Evolutionary conservation across 345 rosid species (phyloP).

Genomic region (Euphorbia tirucalli): DNA sequence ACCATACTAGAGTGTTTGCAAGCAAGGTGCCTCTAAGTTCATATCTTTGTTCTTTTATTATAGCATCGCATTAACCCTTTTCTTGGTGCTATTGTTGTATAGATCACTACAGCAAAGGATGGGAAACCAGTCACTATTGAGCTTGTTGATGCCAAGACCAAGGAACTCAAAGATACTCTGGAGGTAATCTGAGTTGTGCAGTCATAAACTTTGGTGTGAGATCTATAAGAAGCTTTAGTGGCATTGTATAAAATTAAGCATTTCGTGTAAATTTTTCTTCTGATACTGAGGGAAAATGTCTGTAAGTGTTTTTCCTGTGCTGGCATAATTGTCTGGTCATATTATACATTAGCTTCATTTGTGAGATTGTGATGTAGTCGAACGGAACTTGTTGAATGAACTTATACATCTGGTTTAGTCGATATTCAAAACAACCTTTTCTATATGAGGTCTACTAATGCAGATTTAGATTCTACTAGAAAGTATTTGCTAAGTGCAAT

Average conservation of each 20-base stretch:
- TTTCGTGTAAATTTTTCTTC: not conserved
- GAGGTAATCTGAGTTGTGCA: constrained; percentile 55
- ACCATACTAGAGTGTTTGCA: constrained; percentile 94
- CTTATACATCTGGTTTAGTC: not conserved
- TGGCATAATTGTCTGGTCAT: not conserved
- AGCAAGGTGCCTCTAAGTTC: constrained; percentile 54
- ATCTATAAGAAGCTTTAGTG: not conserved
- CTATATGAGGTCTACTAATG: not conserved
- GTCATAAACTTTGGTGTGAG: not conserved
- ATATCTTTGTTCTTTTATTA: constrained; percentile 1
- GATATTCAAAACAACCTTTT: not conserved
- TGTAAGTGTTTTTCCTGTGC: not conserved
- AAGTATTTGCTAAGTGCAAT: not conserved
- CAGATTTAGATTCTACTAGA: not conserved
- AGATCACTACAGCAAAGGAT: constrained; percentile 95
- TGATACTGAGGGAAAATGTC: not conserved
- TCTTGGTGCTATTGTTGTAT: constrained; percentile 11
- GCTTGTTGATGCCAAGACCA: constrained; percentile 97
- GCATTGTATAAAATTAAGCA: not conserved
- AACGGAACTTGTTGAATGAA: not conserved
- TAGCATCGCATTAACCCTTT: constrained; percentile 9
- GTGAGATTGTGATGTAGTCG: not conserved
- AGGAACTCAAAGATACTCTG: constrained; percentile 75
- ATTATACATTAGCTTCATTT: not conserved
- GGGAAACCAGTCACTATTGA: constrained; percentile 93